Evolutionary conservation across 257 asterid genomes (phyloP).

Genomic region (Lycium ferocissimum): DNA sequence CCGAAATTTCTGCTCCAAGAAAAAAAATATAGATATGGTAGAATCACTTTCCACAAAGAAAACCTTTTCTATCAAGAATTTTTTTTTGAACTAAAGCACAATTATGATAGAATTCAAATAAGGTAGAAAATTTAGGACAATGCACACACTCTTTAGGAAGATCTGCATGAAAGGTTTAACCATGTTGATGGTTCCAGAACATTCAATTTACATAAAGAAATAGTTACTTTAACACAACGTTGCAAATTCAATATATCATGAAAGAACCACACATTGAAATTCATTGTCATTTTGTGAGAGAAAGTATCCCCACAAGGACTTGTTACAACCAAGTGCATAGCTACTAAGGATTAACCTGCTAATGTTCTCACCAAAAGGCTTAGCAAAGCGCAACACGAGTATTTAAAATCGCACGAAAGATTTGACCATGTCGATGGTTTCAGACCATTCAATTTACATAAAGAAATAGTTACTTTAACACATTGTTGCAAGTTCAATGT

Average conservation of each 20-base stretch:
- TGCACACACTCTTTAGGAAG: neutral
- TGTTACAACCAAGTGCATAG: neutral
- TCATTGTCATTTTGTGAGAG: neutral
- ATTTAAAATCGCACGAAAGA: neutral
- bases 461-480: neutral
- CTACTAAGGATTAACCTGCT: neutral
- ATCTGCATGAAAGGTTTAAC: neutral
- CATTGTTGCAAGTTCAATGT: neutral
- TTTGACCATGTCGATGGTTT: neutral
- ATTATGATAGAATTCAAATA: too few species aligned
- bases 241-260: neutral
- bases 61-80: too few species aligned
- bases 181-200: neutral
- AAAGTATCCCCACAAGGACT: neutral
- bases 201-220: neutral
- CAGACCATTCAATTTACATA: neutral
- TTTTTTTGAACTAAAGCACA: too few species aligned
- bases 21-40: too few species aligned
- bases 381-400: neutral
- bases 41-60: too few species aligned
- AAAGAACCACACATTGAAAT: neutral
- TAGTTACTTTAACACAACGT: neutral
- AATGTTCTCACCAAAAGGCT: neutral
- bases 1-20: too few species aligned
- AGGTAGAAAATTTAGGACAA: neutral